Conservation (phyloP, 257 asterid species). For the Petrea volubilis region DNA sequence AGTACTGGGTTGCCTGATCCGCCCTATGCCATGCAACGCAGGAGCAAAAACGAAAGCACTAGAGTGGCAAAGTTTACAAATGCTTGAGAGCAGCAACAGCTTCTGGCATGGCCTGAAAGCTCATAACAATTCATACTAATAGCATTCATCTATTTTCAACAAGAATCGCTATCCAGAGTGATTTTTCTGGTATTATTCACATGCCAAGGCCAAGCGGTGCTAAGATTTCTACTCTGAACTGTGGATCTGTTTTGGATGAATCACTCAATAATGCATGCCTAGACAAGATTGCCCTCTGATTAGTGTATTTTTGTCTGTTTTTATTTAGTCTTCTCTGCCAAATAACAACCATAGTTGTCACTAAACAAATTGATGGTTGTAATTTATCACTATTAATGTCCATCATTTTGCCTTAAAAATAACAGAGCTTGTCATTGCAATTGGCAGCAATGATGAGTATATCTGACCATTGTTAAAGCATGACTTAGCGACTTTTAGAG, state of each 20-base stretch:
- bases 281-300: background rate
- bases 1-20: background rate
- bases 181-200: background rate
- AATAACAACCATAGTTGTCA: background rate
- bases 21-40: background rate
- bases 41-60: background rate
- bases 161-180: background rate
- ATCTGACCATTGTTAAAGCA: background rate
- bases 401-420: background rate
- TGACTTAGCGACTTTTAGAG: background rate
- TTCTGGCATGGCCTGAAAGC: background rate
- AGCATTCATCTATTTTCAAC: background rate
- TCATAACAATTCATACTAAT: background rate
- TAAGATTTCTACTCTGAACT: background rate
- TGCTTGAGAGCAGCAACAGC: background rate
- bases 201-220: background rate
- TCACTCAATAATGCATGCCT: background rate
- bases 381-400: background rate
- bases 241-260: background rate
- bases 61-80: background rate
- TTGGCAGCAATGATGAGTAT: background rate
- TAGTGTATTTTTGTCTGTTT: background rate
- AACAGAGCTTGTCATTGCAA: background rate
- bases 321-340: background rate
- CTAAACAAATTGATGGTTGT: too few species aligned